A percentile compares a stretch with the other conserved stretches of the same genome.
These are phyloP conservation scores for Amanita rimosa DNA, from an alignment of 768 basidiomycete species.

Conservation along the genomic window DNA sequence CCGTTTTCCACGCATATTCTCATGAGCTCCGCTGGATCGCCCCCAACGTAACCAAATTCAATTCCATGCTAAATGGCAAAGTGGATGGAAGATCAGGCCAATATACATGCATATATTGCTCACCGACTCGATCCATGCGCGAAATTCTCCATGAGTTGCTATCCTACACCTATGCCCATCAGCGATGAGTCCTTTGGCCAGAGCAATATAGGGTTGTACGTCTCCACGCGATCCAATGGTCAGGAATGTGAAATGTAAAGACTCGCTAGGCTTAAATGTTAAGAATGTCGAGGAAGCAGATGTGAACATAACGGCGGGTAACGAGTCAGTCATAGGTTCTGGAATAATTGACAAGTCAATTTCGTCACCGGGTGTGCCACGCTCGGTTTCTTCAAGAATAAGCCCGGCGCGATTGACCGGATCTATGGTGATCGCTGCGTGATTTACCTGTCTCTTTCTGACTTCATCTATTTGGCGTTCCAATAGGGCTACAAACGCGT, in stretches of 20 bases:
- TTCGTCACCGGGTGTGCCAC: constrained; percentile 25
- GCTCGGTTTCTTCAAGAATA: constrained; percentile 78
- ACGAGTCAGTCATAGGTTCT: constrained; percentile 52
- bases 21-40: constrained; percentile 97
- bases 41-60: constrained; percentile 88
- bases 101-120: constrained; percentile 23
- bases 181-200: constrained; percentile 82
- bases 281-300: constrained; percentile 94
- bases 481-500: constrained; percentile 64
- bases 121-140: constrained; percentile 91
- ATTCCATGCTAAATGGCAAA: constrained; percentile 67
- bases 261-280: constrained; percentile 85
- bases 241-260: constrained; percentile 85
- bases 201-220: constrained; percentile 95
- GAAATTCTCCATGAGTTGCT: constrained; percentile 92
- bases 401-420: constrained; percentile 60
- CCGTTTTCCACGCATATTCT: constrained; percentile 97
- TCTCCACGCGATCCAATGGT: constrained; percentile 96
- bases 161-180: constrained; percentile 88
- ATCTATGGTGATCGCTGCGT: constrained; percentile 31
- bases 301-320: constrained; percentile 93
- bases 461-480: constrained; percentile 74
- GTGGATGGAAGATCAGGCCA: constrained; percentile 2
- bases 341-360: constrained; percentile 33
- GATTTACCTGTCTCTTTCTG: constrained; percentile 33